Conservation (phyloP, 352 stramenopile genomes). For the Phytophthora colocasiae region DNA sequence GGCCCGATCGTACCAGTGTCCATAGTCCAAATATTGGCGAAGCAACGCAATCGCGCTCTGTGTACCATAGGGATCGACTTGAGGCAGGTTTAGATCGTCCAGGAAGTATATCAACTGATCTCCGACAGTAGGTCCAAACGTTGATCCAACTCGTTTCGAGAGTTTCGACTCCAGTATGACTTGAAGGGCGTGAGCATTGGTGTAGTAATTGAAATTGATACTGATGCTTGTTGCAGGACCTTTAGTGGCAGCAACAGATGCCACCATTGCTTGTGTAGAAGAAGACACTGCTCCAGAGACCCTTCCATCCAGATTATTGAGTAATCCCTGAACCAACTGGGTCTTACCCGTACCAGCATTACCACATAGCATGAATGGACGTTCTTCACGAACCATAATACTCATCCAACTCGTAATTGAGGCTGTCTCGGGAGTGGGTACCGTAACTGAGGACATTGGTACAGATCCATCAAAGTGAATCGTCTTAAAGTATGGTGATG, state of each 20-base stretch:
- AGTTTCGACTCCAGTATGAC: constrained; percentile 89
- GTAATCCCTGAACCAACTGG: constrained; percentile 91
- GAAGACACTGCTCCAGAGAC: constrained; percentile 28
- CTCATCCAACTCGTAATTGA: constrained; percentile 95
- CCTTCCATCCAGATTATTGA: constrained; percentile 55
- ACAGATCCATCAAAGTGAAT: constrained; percentile 83
- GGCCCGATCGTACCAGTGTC: constrained; percentile 93
- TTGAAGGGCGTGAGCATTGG: constrained; percentile 72
- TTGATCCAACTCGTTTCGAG: constrained; percentile 89
- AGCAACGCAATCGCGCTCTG: constrained; percentile 95
- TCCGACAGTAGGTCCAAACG: constrained; percentile 81
- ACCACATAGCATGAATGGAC: constrained; percentile 95
- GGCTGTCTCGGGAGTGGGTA: constrained; percentile 94
- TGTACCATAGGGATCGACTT: constrained; percentile 95
- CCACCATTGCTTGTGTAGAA: constrained; percentile 25
- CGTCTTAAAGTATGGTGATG: constrained; percentile 91
- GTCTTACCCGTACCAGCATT: constrained; percentile 95
- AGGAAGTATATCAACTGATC: constrained; percentile 95
- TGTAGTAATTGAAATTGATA: constrained; percentile 91
- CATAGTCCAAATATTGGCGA: constrained; percentile 95
- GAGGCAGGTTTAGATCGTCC: constrained; percentile 96
- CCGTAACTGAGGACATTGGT: constrained; percentile 86
- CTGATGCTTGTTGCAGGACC: constrained; percentile 62
- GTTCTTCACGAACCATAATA: constrained; percentile 91
- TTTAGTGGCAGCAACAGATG: constrained; percentile 28